These are phyloP conservation scores for Rhizophagus sp. DNA, from an alignment of 192 early-diverging fungal species.

Conservation along the genomic window DNA sequence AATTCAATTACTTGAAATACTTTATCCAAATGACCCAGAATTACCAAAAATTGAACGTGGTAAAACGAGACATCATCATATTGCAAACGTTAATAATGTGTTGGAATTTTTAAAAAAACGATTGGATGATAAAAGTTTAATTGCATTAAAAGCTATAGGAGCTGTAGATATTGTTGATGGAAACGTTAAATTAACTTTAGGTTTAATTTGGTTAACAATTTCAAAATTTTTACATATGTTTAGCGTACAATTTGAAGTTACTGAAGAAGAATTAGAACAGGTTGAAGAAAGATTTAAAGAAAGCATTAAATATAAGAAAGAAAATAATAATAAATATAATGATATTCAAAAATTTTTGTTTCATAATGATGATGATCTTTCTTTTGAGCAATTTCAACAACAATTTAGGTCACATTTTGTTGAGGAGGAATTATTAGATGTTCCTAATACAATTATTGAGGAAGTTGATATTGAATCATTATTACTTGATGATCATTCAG, in stretches of 20 bases:
- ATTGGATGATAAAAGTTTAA: conserved; percentile 20
- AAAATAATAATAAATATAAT: neutral
- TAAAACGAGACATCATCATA: conserved; percentile 27
- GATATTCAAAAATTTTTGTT: neutral
- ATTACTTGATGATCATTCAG: too few relatives aligned
- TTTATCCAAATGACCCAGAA: conserved; percentile 8
- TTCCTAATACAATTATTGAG: neutral
- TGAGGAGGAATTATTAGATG: neutral
- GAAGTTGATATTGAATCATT: neutral
- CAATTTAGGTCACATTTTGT: neutral
- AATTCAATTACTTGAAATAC: conserved; percentile 14
- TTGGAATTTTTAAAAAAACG: conserved; percentile 13
- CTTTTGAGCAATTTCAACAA: neutral
- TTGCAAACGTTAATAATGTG: conserved; percentile 28
- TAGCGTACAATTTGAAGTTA: conserved; percentile 5
- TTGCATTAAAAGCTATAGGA: conserved; percentile 26
- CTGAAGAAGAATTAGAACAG: neutral
- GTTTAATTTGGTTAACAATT: conserved; percentile 26
- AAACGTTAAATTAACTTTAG: conserved; percentile 29
- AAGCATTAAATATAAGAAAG: neutral
- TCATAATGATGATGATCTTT: neutral
- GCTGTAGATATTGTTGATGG: conserved; percentile 30
- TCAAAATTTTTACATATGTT: conserved; percentile 20
- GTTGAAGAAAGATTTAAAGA: conserved; percentile 11
- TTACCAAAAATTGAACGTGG: conserved; percentile 30